Conservation (phyloP, 2,329 filamentous ascomycete genomes). For the Pseudopithomyces maydicus region DNA sequence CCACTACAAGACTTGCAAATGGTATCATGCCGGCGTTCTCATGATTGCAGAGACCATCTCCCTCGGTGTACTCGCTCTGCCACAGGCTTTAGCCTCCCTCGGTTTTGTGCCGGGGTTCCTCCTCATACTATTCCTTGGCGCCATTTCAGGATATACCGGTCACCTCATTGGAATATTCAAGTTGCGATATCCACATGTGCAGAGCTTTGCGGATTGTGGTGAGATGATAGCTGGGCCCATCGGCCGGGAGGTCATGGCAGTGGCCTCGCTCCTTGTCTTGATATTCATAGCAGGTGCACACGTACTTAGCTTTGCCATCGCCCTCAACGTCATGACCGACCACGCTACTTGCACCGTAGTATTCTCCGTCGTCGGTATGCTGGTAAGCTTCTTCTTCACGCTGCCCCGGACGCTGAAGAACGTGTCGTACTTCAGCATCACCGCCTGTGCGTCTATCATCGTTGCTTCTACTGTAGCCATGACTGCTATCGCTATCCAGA, state of each 20-base stretch:
- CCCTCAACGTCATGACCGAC: slow-evolving; percentile 67
- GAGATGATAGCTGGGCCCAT: slow-evolving; percentile 64
- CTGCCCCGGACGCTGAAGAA: slow-evolving; percentile 67
- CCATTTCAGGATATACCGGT: slow-evolving; percentile 65
- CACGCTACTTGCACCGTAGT: slow-evolving; percentile 68
- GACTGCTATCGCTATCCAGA: slow-evolving; percentile 64
- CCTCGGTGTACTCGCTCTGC: slow-evolving; percentile 61
- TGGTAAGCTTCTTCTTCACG: slow-evolving; percentile 63
- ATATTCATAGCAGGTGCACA: slow-evolving; percentile 75
- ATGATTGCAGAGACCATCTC: slow-evolving; percentile 67
- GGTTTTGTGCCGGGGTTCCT: slow-evolving; percentile 61
- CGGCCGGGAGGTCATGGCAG: slow-evolving; percentile 66
- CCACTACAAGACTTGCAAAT: not conserved
- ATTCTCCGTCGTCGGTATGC: slow-evolving; percentile 64
- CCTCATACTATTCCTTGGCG: slow-evolving; percentile 58
- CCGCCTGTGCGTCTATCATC: slow-evolving; percentile 67
- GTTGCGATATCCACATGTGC: slow-evolving; percentile 61
- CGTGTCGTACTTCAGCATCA: slow-evolving; percentile 66
- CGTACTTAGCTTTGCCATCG: slow-evolving; percentile 71
- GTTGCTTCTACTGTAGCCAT: slow-evolving; percentile 69
- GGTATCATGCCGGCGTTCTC: slow-evolving; percentile 26
- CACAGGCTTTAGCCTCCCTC: slow-evolving; percentile 57
- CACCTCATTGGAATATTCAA: slow-evolving; percentile 66
- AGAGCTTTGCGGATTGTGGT: slow-evolving; percentile 71
- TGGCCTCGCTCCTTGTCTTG: slow-evolving; percentile 67